These are phyloP conservation scores for Rhizodiscina lignyota DNA, from an alignment of 495 filamentous ascomycete genomes.

Conservation along the genomic window DNA sequence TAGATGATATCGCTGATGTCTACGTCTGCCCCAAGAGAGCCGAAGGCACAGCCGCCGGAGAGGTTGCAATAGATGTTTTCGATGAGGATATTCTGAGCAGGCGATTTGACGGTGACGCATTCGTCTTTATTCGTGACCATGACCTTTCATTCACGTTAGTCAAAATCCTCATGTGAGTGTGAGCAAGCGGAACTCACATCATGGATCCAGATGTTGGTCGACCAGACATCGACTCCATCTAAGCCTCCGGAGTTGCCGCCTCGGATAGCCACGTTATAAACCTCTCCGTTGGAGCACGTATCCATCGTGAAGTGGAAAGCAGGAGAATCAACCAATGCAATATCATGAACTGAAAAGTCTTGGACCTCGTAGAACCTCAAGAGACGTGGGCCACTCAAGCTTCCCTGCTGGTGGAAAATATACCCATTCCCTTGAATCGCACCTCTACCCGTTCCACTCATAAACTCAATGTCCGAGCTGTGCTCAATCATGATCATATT, in stretches of 20 bases:
- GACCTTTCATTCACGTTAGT: slow-evolving; percentile 3
- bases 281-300: slow-evolving; percentile 20
- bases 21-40: slow-evolving; percentile 14
- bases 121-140: slow-evolving; percentile 24
- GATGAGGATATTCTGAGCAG: slow-evolving; percentile 17
- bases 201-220: slow-evolving; percentile 18
- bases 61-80: slow-evolving; percentile 20
- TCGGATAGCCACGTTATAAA: slow-evolving; percentile 20
- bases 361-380: slow-evolving; percentile 17
- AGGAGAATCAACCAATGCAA: slow-evolving; percentile 20
- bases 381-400: slow-evolving; percentile 16
- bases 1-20: slow-evolving; percentile 15
- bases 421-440: slow-evolving; percentile 22
- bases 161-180: neutral
- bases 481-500: slow-evolving; percentile 23
- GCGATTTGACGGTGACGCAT: slow-evolving; percentile 17
- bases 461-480: slow-evolving; percentile 17
- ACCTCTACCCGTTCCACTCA: slow-evolving; percentile 13
- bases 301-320: slow-evolving; percentile 22
- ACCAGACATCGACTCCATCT: slow-evolving; percentile 21
- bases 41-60: slow-evolving; percentile 15
- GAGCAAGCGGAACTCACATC: slow-evolving; percentile 7
- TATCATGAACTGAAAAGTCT: slow-evolving; percentile 18
- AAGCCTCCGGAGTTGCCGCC: slow-evolving; percentile 21
- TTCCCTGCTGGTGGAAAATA: slow-evolving; percentile 15